Evolutionary conservation across 2,329 filamentous ascomycete species (phyloP), one percentile per base, ranked within the genome.

Genomic region (Lecanicillium sp.): DNA sequence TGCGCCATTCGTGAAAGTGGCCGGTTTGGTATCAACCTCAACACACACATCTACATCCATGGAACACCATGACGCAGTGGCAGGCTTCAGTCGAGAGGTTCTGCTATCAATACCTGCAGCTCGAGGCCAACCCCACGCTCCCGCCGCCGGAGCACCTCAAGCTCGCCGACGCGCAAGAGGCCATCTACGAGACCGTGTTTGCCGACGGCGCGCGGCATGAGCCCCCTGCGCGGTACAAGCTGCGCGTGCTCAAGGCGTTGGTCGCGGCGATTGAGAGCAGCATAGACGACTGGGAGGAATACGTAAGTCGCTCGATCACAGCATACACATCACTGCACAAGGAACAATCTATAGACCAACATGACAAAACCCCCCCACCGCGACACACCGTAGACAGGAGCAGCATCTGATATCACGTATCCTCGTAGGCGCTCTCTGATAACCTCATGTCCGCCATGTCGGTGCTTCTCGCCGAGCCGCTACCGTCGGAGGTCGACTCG

Each of bases 201-300:
- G 71, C 82, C 37, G 69, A 77, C 14, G 69, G 74, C 35, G 70
- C 67, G 1, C 60, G 81, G 41, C 64, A 69, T 42, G 75, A 78
- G 57, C 69, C 78, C 7, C 86, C 86, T 15, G 69, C 73, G 17
- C 71, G 83, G 44, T 95, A 95, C 61, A 81, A 83, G 55, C 66
- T 85, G 14, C 77, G 81, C 51, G 77, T 88, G 1, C 66, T 96
- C 44, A 95, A 95, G 62, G 71, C 80, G 53, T 72, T 96, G 27
- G 69, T 89, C 11, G 67, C 73, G 7, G 78, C 73, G 49, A 82
- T 95, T 44, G 88, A 95, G 64, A 69, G 74, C 24, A 79, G 84
- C 27, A 88, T 95, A 40, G 74, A 79, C 49, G 82, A 95, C 63
- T 90, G 89, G 66, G 87, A 95, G 57, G 75, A 87, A 74, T 81